A percentile compares a stretch with the other conserved stretches of the same genome.
These are phyloP conservation scores for Acanthamoeba lugdunensis DNA, from an alignment of 208 protist genomes.

Conservation along the genomic window DNA sequence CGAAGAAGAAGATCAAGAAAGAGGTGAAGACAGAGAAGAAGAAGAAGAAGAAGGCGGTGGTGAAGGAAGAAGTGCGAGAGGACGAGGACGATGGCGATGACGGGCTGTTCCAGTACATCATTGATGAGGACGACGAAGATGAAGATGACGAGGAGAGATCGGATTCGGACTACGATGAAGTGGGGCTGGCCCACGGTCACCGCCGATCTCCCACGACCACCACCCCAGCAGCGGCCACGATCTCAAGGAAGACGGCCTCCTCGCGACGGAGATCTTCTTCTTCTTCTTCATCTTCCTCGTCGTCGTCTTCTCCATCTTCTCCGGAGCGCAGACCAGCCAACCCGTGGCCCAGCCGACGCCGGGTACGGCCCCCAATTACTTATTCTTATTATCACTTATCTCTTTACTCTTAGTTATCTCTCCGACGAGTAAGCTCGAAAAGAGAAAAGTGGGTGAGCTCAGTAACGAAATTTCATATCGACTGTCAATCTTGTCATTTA, in stretches of 20 bases:
- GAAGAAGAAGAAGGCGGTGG: not conserved
- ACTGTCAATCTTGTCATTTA: not conserved
- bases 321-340: not conserved
- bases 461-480: not conserved
- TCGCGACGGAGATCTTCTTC: not conserved
- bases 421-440: not conserved
- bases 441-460: not conserved
- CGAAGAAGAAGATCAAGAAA: not conserved
- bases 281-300: not conserved
- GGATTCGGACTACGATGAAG: not conserved
- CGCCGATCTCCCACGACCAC: not conserved
- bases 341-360: not conserved
- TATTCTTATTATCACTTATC: not conserved
- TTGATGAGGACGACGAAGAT: not conserved
- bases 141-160: not conserved
- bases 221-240: not conserved
- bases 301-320: not conserved
- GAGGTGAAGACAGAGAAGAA: not conserved
- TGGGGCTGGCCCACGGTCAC: not conserved
- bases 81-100: not conserved
- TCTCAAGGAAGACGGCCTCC: not conserved
- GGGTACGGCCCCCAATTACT: not conserved
- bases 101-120: not conserved
- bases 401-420: not conserved
- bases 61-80: not conserved